Evolutionary conservation across 345 rosid genomes (phyloP), one percentile per base, ranked within the genome.

Genomic region (Camelina hispida): DNA sequence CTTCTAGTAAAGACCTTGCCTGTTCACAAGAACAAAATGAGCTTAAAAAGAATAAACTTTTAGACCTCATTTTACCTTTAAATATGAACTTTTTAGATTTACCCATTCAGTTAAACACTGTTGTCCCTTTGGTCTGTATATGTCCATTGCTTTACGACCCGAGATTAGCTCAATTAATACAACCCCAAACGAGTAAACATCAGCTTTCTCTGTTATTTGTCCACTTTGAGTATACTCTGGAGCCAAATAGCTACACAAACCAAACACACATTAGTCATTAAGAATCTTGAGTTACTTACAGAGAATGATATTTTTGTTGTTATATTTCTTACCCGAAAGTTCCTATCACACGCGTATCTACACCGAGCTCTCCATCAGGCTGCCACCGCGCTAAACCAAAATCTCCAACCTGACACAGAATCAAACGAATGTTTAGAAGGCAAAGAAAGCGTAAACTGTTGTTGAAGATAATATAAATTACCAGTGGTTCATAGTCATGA

Each of bases 51-150:
- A 20, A 22, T 1, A 20, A 28, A 53, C 63, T 54, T 64, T 55
- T 14, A 9, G 51, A 13, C 43, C 15, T 14, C 47, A 60, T 14
- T 22, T 54, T 22, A 22, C 23, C 23, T 22, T 22, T 1, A 22
- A 22, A 22, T 22, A 22, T 22, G 23, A 22, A 22, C 3, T 22
- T 22, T 22, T 22, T 40, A 11, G 30, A 54, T 46, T 69, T 88
- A 96, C 99, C 99, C 99, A 96, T 86, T 96, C 98, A 4, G 95
- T 81, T 37, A 96, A 87, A 81, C 93, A 93, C 25, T 96, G 99
- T 80, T 96, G 97, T 54, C 99, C 99, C 85, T 89, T 96, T 3
- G 99, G 98, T 70, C 89, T 84, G 69, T 70, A 81, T 71, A 96
- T 88, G 66, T 93, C 97, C 75, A 96, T 90, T 10, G 99, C 97